Base-by-base conservation (phyloP, 2,329 filamentous ascomycete genomes). In the Dactylellina sp. region DNA sequence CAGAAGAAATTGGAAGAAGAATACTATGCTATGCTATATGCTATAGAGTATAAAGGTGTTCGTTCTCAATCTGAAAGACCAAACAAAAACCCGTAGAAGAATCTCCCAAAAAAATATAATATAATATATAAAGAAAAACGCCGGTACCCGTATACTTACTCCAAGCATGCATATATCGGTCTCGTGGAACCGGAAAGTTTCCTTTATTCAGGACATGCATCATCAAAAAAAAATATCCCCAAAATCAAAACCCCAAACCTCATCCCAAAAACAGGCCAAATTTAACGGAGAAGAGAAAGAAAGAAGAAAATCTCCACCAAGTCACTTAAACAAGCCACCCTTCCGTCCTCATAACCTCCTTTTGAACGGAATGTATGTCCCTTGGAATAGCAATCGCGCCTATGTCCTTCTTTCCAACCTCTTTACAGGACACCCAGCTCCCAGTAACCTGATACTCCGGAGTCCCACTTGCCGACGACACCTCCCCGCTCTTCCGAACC, bases 361-460 rank as follows among this genome's bases (percentile, higher is more conserved):
- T 74, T 16, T 62, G 55, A 37, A 74, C 55, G 9, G 61, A 66
- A 40, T 66, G 47, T 20, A 74, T 42, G 57, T 74, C 70, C 37
- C 70, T 65, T 9, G 70, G 70, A 35, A 74, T 62, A n/a, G 70
- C 70, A 35, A 74, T 74, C 3, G 39, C 70, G 2, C 70, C 70
- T 14, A 74, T 14, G 62, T 74, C 70, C 16, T 61, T 62, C 49
- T 74, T 39, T 5, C 61, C 61, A 22, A 74, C 49, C 9, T 61
- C 42, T n/a, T 35, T 20, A 46, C 70, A 74, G 1, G 55, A 40
- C 25, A 74, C 70, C 70, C 70, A 74, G 46, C 61, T 74, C 12
- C 70, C 70, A 2, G 56, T 74, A 57, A 74, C 61, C 7, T 46
- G 18, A 24, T 74, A 74, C 22, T 74, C 70, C 6, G 61, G 61